Evolutionary conservation across 371 early-diverging fungal genomes (phyloP).

Genomic region (Mortierella polycephala): DNA sequence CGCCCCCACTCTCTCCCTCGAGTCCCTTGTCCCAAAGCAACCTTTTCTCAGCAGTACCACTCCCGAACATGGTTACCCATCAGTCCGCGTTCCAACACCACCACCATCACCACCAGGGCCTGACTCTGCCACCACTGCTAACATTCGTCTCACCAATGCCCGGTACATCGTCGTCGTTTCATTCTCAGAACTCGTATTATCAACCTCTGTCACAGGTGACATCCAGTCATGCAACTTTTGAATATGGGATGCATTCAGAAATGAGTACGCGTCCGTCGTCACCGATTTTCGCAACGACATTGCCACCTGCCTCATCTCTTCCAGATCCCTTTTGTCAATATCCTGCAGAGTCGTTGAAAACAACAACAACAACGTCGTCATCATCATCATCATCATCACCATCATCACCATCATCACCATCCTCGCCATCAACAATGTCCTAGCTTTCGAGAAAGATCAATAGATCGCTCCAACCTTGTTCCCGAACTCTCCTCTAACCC

Average conservation of each 20-base stretch:
- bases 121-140: conserved; percentile 7
- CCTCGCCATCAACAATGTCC: neutral
- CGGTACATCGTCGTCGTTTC: too few relatives aligned
- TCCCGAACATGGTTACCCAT: neutral
- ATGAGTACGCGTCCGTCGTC: too few relatives aligned
- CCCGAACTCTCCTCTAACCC: too few relatives aligned
- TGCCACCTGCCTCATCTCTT: too few relatives aligned
- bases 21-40: conserved; percentile 5
- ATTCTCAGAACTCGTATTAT: too few relatives aligned
- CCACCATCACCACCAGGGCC: neutral
- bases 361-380: conserved; percentile 1
- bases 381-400: neutral
- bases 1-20: conserved; percentile 35
- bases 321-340: too few relatives aligned
- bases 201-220: too few relatives aligned
- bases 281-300: too few relatives aligned
- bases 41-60: neutral
- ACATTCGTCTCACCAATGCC: neutral
- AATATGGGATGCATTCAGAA: too few relatives aligned
- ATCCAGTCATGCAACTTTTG: too few relatives aligned
- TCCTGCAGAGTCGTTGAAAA: neutral
- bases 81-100: neutral
- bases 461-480: too few relatives aligned
- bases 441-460: neutral
- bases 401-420: neutral